These are phyloP conservation scores for Stemphylium beticola DNA, from an alignment of 2,329 filamentous ascomycete species.

Conservation along the genomic window DNA sequence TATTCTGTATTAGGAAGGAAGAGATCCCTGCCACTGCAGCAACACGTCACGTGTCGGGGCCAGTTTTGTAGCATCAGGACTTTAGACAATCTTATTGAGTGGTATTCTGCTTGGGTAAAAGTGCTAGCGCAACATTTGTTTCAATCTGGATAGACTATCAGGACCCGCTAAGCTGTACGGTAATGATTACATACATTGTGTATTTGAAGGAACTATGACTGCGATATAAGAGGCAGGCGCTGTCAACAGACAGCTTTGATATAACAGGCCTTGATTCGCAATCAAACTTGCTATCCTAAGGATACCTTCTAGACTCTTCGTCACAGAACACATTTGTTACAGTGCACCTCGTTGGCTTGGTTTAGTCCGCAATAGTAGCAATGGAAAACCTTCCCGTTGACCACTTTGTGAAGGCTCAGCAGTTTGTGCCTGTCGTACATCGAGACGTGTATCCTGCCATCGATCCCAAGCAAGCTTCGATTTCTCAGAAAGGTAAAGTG, in stretches of 20 bases:
- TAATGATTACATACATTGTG: background rate
- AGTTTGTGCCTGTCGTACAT: conserved; percentile 32
- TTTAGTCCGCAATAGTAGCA: background rate
- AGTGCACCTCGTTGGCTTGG: no score
- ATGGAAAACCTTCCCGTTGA: conserved; percentile 27
- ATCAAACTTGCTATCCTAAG: background rate
- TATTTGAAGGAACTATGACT: background rate
- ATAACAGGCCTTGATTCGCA: background rate
- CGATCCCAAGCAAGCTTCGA: conserved; percentile 41
- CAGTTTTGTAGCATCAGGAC: no score
- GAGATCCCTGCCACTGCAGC: conserved; percentile 20
- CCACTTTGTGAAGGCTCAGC: conserved; percentile 20
- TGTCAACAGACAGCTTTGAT: background rate
- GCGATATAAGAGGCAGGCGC: background rate
- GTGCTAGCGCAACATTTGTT: background rate
- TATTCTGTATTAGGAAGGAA: conserved; percentile 19
- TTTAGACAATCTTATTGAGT: background rate
- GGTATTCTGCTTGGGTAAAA: background rate
- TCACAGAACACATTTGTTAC: no score
- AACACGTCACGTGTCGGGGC: background rate
- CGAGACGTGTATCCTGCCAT: conserved; percentile 51
- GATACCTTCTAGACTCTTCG: background rate
- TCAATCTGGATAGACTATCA: background rate
- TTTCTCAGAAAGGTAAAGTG: conserved; percentile 47
- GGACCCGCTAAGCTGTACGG: background rate